Conservation (phyloP, 1,284 basidiomycete species). For the Exobasidium cylindrosporum region DNA sequence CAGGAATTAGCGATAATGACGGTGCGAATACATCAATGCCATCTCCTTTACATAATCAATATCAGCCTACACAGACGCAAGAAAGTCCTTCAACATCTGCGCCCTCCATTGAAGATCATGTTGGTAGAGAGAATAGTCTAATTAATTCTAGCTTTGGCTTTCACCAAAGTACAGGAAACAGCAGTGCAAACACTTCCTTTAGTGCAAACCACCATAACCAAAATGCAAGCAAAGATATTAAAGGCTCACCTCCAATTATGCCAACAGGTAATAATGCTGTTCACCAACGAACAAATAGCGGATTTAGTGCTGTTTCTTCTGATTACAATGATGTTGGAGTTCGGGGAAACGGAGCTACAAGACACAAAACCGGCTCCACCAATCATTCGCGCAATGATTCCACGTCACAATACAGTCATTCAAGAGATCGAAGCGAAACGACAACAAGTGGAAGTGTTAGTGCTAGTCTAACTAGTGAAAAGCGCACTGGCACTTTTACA, state of each 20-base stretch:
- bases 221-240: neutral
- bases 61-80: too few relatives aligned
- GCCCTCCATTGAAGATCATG: neutral
- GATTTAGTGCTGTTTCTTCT: neutral
- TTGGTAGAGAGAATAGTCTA: slow-evolving; percentile 14
- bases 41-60: neutral
- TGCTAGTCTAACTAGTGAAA: neutral
- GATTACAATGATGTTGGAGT: neutral
- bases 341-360: neutral
- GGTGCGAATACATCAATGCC: neutral
- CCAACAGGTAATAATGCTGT: too few relatives aligned
- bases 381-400: neutral
- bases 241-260: too few relatives aligned
- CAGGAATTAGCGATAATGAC: slow-evolving; percentile 19
- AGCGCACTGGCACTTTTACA: neutral
- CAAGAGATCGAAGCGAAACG: neutral
- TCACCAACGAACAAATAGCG: neutral
- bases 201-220: neutral
- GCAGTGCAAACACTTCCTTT: neutral
- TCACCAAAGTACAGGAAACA: neutral
- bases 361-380: neutral
- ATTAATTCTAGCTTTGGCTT: neutral
- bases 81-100: neutral
- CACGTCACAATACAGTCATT: neutral
- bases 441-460: neutral